Evolutionary conservation across 208 protist species (phyloP), one percentile per base, ranked within the genome.

Genomic region (Acanthamoeba polyphaga): DNA sequence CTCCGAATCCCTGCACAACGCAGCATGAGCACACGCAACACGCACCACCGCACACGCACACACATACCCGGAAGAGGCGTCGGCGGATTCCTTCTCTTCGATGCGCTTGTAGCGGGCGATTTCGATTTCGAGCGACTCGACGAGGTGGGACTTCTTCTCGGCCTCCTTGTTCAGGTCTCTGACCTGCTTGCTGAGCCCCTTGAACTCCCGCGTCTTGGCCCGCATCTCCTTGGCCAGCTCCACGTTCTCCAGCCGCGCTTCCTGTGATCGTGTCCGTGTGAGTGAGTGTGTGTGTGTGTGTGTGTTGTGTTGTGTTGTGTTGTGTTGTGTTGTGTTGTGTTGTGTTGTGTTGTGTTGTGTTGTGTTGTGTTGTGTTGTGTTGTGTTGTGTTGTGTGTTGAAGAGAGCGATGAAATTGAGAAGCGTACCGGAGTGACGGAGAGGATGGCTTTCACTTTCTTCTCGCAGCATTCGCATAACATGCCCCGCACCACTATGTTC

Each of bases 191-290:
- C 29, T 85, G 27, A 85, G 49, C 1, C 24, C 17, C 49, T 85
- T 85, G 49, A 51, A 34, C 49, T 85, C 76, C 12, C 76, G 38
- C 46, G 76, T 58, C 76, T 85, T 85, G 76, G 12, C 46, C 6
- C 76, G 34, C 76, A 85, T 51, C 49, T 85, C 76, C n/a, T 85
- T 85, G 22, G 76, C n/a, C 76, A 85, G 22, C 43, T 85, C 76
- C 76, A 85, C 76, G 76, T 85, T 85, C 46, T 85, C 76, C 76
- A 85, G 22, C 8, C 76, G 76, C 38, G 76, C 46, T 58, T 85
- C 76, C 76, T 85, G 76, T 58, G 53, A 58, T 58, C 53, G 15
- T 58, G 66, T 29, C n/a, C n/a, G n/a, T n/a, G n/a, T n/a, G n/a
- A n/a, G n/a, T n/a, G n/a, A n/a, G n/a, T n/a, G n/a, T n/a, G n/a